Conservation (phyloP, 306 rosid genomes). For the Hippophae rhamnoides region DNA sequence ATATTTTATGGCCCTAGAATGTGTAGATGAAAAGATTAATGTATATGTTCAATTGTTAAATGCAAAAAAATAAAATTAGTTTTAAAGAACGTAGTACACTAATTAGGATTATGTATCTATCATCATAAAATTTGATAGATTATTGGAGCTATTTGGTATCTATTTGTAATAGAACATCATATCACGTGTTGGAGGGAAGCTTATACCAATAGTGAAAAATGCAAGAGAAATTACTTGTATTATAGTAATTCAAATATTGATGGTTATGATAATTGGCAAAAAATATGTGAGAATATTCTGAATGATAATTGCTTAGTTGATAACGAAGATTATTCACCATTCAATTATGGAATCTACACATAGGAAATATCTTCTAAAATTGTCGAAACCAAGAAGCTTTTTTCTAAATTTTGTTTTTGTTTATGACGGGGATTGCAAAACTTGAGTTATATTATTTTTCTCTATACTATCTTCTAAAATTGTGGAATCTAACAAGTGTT, state of each 20-base stretch:
- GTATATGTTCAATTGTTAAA: not conserved
- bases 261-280: slow-evolving; percentile 44
- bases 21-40: no score
- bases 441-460: slow-evolving; percentile 43
- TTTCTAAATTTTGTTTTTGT: slow-evolving; percentile 63
- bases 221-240: slow-evolving; percentile 42
- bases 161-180: slow-evolving; percentile 65
- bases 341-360: slow-evolving; percentile 69
- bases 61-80: no score
- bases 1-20: no score
- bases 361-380: slow-evolving; percentile 46
- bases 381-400: slow-evolving; percentile 40
- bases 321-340: slow-evolving; percentile 15
- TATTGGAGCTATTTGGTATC: slow-evolving; percentile 79
- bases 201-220: slow-evolving; percentile 28
- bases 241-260: slow-evolving; percentile 34
- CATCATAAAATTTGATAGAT: slow-evolving; percentile 31
- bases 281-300: slow-evolving; percentile 37
- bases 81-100: not conserved
- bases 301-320: slow-evolving; percentile 25
- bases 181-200: slow-evolving; percentile 66
- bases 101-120: not conserved
- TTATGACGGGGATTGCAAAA: slow-evolving; percentile 95
- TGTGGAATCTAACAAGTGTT: no score
- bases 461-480: not conserved